Conservation (phyloP, 2,329 filamentous ascomycete genomes). For the Cladosporium velox region DNA sequence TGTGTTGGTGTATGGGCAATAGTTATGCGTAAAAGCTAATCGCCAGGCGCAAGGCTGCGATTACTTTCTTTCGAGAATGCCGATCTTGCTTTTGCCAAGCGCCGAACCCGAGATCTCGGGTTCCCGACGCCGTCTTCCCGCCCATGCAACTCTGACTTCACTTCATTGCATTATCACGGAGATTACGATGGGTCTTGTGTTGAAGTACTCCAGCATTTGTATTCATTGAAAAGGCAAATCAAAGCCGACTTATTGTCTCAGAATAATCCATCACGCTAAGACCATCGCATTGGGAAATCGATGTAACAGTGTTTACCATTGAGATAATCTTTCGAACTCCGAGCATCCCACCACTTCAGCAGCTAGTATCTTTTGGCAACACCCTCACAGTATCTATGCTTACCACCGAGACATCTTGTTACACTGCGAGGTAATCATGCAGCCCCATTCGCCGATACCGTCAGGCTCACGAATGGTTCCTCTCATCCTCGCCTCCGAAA, state of each 20-base stretch:
- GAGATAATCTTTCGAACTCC: not conserved
- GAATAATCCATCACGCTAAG: too few species aligned
- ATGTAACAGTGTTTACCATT: too few species aligned
- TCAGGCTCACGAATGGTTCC: too few species aligned
- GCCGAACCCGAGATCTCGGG: conserved; percentile 2
- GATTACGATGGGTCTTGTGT: too few species aligned
- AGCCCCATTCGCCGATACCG: too few species aligned
- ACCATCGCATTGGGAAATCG: too few species aligned
- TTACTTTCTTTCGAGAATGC: conserved; percentile 16
- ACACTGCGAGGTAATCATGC: not conserved
- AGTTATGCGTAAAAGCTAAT: not conserved
- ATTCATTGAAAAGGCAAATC: too few species aligned
- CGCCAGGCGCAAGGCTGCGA: conserved; percentile 16
- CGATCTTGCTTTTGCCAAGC: conserved; percentile 8
- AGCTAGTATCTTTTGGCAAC: not conserved
- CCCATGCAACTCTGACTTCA: not conserved
- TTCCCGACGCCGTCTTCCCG: not conserved
- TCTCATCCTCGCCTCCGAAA: not conserved
- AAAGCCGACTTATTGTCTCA: too few species aligned
- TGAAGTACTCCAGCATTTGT: too few species aligned
- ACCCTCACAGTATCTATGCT: not conserved
- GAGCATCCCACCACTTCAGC: not conserved
- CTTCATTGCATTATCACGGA: not conserved
- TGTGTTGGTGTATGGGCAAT: not conserved
- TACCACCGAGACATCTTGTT: not conserved